Base-by-base conservation (phyloP, 805 yeast species). In the Wickerhamiella musiphila region DNA sequence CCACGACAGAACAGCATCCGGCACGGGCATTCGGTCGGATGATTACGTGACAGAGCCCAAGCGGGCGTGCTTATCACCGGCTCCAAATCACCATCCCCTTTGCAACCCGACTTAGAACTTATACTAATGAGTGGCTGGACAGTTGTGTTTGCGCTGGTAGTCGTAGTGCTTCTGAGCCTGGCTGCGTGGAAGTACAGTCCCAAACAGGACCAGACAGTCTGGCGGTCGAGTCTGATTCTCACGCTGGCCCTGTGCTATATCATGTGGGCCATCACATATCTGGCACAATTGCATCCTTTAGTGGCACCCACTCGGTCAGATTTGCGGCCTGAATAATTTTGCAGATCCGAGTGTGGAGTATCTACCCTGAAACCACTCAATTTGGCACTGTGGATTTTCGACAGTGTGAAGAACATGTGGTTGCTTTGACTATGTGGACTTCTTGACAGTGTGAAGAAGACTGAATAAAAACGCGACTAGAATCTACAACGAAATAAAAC, bases 201-300 rank as follows among this genome's bases (percentile, higher is more conserved):
- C 28, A 75, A 76, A 55, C 68, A 74, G 45, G 78, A 82, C 52
- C 46, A 37, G 23, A 68, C 65, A n/a, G 60, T 55, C n/a, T 52
- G 82, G 81, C 66, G 83, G 58, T 70, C 78, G 42, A 72, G 81
- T 15, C 73, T 55, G 25, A 70, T 73, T 31, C 60, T 78, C 40
- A 66, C 79, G 6, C 53, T 78, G 44, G 66, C 81, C 15, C 73
- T 78, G 84, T 73, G 78, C 59, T 78, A 66, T 53, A 60, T 78
- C 49, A 74, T 78, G 84, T 78, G 92, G 92, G 95, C 94, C 20
- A 73, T 83, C 47, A 83, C 95, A 6, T 83, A 82, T 51, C 61
- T 83, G 42, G 65, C 61, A 22, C 95, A 84, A 53, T 61, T 84
- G 37, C 94, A 84, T 56, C 95, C 95, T 5, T 63, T 84, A 48